Conservation (phyloP, 306 rosid species). For the Dalbergia oliveri region DNA sequence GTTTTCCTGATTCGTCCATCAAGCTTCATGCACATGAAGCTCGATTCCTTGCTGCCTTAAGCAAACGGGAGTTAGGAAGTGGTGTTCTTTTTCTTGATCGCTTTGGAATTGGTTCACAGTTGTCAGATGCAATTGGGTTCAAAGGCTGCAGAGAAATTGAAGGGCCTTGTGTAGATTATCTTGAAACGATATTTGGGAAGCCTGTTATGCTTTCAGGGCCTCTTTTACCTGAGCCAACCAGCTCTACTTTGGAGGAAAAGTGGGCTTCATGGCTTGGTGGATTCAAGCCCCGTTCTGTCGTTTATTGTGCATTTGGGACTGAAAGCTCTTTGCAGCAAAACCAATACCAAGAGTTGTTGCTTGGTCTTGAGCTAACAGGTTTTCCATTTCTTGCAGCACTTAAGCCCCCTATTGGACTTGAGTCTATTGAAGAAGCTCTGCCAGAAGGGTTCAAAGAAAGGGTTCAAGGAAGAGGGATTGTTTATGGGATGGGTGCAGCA, state of each 20-base stretch:
- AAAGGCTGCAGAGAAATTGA: slow-evolving; percentile 51
- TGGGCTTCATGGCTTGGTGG: slow-evolving; percentile 42
- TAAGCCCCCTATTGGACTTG: slow-evolving; percentile 43
- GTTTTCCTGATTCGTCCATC: slow-evolving; percentile 37
- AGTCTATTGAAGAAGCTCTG: slow-evolving; percentile 42
- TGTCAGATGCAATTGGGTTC: slow-evolving; percentile 50
- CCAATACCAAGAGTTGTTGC: slow-evolving; percentile 43
- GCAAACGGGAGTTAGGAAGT: slow-evolving; percentile 38
- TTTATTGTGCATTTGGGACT: slow-evolving; percentile 50
- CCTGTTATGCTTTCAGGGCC: slow-evolving; percentile 51
- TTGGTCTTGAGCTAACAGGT: slow-evolving; percentile 49
- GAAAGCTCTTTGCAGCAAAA: slow-evolving; percentile 22
- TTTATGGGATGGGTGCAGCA: slow-evolving; percentile 71
- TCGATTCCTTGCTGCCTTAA: background rate
- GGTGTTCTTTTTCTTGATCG: slow-evolving; percentile 45
- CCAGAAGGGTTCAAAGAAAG: slow-evolving; percentile 52
- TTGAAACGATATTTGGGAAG: slow-evolving; percentile 15
- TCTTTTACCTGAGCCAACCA: slow-evolving; percentile 41
- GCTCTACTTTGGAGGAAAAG: slow-evolving; percentile 24
- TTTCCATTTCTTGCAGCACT: slow-evolving; percentile 47
- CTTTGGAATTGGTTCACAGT: background rate
- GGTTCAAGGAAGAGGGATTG: slow-evolving; percentile 47
- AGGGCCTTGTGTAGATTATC: slow-evolving; percentile 46
- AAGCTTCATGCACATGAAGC: slow-evolving; percentile 45
- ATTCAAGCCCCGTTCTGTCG: slow-evolving; percentile 27